These are phyloP conservation scores for Ophiostoma fasciatum DNA, from an alignment of 2,329 filamentous ascomycete genomes.

Conservation along the genomic window DNA sequence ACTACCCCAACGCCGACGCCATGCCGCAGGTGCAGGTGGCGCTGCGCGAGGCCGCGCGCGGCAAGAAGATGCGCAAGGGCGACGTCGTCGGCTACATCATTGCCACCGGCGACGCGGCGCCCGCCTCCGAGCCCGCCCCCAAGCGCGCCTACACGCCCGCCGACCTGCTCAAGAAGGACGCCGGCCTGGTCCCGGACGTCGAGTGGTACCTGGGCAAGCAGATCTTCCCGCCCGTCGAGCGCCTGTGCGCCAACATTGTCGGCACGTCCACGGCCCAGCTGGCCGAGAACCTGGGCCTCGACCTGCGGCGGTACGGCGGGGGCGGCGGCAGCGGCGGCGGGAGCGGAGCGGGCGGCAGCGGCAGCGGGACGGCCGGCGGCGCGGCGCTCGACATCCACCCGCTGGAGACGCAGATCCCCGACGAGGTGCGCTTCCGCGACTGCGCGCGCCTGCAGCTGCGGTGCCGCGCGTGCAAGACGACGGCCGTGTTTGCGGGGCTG, in stretches of 20 bases:
- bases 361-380: constrained; percentile 31
- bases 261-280: constrained; percentile 84
- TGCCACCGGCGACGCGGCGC: constrained; percentile 39
- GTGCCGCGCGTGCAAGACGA: constrained; percentile 65
- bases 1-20: constrained; percentile 84
- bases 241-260: constrained; percentile 87
- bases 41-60: constrained; percentile 69
- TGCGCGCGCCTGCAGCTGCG: constrained; percentile 62
- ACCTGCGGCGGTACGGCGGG: constrained; percentile 66
- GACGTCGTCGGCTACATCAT: constrained; percentile 96
- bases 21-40: constrained; percentile 98
- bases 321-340: constrained; percentile 31
- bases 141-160: constrained; percentile 82
- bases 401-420: constrained; percentile 86
- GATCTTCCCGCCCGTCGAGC: constrained; percentile 93
- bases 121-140: constrained; percentile 49
- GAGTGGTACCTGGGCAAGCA: constrained; percentile 98
- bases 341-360: constrained; percentile 27
- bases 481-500: constrained; percentile 65
- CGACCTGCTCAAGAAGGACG: constrained; percentile 66
- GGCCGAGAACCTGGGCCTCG: constrained; percentile 85
- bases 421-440: constrained; percentile 75
- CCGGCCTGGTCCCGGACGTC: constrained; percentile 70
- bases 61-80: constrained; percentile 78
- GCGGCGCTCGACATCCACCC: constrained; percentile 62